Percentiles rank a stretch among this genome's conserved stretches.
These are phyloP conservation scores for Raddia guianensis DNA, from an alignment of 176 grass and related monocot species.

Conservation along the genomic window DNA sequence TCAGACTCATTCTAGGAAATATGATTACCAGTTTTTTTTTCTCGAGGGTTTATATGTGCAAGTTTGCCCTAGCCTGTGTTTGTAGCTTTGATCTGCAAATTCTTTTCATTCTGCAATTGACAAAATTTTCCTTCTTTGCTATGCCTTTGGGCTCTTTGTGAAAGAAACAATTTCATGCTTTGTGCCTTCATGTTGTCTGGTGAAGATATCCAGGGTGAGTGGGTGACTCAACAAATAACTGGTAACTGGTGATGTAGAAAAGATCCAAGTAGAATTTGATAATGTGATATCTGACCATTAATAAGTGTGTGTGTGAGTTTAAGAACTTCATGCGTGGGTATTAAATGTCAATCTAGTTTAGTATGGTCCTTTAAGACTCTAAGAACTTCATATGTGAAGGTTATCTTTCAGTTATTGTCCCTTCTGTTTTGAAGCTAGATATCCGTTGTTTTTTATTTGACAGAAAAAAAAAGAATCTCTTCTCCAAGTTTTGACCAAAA, in stretches of 20 bases:
- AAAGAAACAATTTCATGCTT: background rate
- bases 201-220: background rate
- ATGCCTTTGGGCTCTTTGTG: background rate
- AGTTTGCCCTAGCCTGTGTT: background rate
- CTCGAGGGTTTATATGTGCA: background rate
- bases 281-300: background rate
- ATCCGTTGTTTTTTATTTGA: background rate
- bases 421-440: background rate
- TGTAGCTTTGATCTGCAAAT: slow-evolving; percentile 9
- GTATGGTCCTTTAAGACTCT: background rate
- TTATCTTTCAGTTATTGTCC: background rate
- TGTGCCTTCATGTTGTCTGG: background rate
- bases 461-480: background rate
- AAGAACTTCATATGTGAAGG: background rate
- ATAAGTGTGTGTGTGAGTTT: background rate
- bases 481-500: background rate
- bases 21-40: background rate
- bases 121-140: background rate
- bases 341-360: background rate
- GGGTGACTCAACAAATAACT: too few species aligned
- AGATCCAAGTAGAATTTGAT: background rate
- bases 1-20: background rate
- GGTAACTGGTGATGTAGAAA: background rate
- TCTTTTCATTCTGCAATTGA: background rate
- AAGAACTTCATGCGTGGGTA: background rate